Evolutionary conservation across 768 basidiomycete genomes (phyloP).

Genomic region (Calocybe indica): DNA sequence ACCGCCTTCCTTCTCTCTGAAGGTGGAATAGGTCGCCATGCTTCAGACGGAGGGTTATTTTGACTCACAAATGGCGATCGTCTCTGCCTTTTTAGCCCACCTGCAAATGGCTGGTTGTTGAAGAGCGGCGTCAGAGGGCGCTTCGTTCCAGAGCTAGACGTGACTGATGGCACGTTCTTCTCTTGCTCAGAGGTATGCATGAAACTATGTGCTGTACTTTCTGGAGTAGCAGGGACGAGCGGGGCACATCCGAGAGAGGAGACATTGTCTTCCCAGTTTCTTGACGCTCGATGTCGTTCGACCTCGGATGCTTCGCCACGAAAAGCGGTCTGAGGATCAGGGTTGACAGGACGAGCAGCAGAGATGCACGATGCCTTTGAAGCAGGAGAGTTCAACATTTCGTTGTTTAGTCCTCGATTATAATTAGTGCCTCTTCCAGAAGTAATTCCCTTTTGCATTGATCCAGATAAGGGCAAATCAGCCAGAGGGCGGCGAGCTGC

Average conservation of each 20-base stretch:
- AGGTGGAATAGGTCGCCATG: not conserved
- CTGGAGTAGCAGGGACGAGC: too few species aligned
- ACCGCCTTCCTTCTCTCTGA: slow-evolving; percentile 39
- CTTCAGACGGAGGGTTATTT: not conserved
- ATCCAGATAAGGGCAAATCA: too few species aligned
- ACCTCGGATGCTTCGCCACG: not conserved
- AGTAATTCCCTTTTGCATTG: too few species aligned
- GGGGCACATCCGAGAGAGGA: too few species aligned
- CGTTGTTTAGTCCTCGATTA: not conserved
- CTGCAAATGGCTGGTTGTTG: too few species aligned
- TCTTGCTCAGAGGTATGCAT: too few species aligned
- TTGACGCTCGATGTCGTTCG: slow-evolving; percentile 1
- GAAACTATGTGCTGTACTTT: too few species aligned
- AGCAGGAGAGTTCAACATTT: not conserved
- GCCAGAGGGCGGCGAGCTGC: too few species aligned
- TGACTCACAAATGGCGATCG: slow-evolving; percentile 20
- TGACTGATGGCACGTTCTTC: too few species aligned
- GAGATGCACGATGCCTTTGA: not conserved
- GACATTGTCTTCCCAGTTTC: slow-evolving; percentile 8
- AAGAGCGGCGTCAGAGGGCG: too few species aligned
- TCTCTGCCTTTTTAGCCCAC: slow-evolving; percentile 1
- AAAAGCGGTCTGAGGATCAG: not conserved
- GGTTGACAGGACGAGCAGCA: not conserved
- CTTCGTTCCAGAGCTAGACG: too few species aligned
- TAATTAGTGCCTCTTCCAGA: too few species aligned